Evolutionary conservation across 148 eudicot genomes (phyloP).

Genomic region (Chenopodium quinoa): DNA sequence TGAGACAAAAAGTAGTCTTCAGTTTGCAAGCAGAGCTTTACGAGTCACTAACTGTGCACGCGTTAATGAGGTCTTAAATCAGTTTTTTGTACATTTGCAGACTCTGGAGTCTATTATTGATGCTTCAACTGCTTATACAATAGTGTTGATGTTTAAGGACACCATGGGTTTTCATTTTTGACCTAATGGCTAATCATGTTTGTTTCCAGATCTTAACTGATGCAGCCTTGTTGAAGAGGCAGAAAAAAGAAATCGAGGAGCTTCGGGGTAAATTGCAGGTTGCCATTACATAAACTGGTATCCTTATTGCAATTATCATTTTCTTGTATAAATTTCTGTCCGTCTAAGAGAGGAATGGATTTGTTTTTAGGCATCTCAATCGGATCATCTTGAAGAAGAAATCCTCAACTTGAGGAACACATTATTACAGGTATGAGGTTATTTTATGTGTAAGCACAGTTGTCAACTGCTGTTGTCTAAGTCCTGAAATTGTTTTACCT

Average conservation of each 20-base stretch:
- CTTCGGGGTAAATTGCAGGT: slow-evolving; percentile 93
- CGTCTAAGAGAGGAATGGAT: neutral
- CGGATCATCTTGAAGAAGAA: slow-evolving; percentile 91
- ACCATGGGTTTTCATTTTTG: neutral
- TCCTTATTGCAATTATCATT: neutral
- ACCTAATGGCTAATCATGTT: slow-evolving; percentile 13
- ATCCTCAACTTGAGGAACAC: slow-evolving; percentile 85
- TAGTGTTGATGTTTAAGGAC: neutral
- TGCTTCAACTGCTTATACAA: neutral
- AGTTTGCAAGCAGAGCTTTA: slow-evolving; percentile 97
- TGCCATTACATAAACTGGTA: slow-evolving; percentile 8
- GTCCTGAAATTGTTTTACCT: slow-evolving; percentile 17
- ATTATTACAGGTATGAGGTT: slow-evolving; percentile 63
- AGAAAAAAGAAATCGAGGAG: slow-evolving; percentile 95
- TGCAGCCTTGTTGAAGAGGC: slow-evolving; percentile 96
- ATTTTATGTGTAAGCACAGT: slow-evolving; percentile 2
- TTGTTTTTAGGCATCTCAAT: slow-evolving; percentile 60
- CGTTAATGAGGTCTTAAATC: slow-evolving; percentile 75
- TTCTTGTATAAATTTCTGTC: slow-evolving; percentile 5
- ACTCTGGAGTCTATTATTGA: slow-evolving; percentile 1
- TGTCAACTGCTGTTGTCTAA: slow-evolving; percentile 1
- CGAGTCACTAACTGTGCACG: slow-evolving; percentile 93
- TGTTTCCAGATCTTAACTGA: slow-evolving; percentile 79
- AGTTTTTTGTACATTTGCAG: neutral
- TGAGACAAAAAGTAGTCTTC: slow-evolving; percentile 98